Base-by-base conservation (phyloP, 2,329 filamentous ascomycete species). In the Didymella sp. region DNA sequence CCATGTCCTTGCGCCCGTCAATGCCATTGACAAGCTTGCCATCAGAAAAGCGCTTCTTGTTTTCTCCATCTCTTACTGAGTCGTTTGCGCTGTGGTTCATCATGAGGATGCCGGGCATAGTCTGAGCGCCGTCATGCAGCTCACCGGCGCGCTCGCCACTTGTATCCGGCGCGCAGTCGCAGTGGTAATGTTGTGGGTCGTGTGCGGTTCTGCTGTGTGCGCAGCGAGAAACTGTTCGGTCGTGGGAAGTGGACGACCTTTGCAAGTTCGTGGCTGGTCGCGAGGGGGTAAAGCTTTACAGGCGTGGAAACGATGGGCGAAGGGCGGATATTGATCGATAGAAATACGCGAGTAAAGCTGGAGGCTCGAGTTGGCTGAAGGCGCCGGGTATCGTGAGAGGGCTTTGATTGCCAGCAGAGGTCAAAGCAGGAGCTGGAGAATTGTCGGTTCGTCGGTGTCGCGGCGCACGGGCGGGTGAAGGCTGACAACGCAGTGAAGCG, bases 21-120 rank as follows among this genome's bases (percentile, higher is more conserved):
- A 48, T 61, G 13, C 72, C 72, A 31, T 76, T 74, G 59, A 72
- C 58, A 38, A 73, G 52, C 54, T 65, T 70, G 50, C 65, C 69
- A 17, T 73, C 67, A 45, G 68, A 58, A 30, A 59, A 64, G 58
- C 68, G 70, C 64, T 73, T 74, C 57, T 64, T 69, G 60, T 44
- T 67, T 7, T 72, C 64, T 48, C 63, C 68, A 41, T 74, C 68
- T 61, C 67, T 69, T 64, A 58, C 54, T 57, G 64, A 60, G 50
- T 75, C 68, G 61, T 69, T 72, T 65, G 73, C 75, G 73, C 74
- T 77, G 64, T 78, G 68, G 64, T 80, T 76, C 80, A 82, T 82
- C 64, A 75, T 75, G 70, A 80, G 70, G 66, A 79, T 71, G 63
- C 80, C 80, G 64, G 79, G 80, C 80, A 82, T 82, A 70, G 63